phyloP scores from a whole-genome alignment of 2,329 filamentous ascomycete genomes.

The Sordariomycetes sp. region DNA sequence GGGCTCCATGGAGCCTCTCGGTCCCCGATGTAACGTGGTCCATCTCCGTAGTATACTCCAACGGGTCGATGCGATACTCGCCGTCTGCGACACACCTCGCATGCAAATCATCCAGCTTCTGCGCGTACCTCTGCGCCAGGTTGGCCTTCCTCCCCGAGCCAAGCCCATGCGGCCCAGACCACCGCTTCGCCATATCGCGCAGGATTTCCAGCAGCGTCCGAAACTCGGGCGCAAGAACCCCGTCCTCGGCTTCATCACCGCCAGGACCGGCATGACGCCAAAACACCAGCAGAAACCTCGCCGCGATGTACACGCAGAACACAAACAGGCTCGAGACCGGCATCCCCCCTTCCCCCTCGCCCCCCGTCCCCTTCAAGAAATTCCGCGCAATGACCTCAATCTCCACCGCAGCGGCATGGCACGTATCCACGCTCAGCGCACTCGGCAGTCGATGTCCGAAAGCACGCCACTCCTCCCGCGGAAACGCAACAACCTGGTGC shows the following conservation, averaged over 20 bases:
- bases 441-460: conserved; percentile 22
- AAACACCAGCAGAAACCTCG: conserved; percentile 21
- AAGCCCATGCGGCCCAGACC: conserved; percentile 7
- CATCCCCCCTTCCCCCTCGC: neutral
- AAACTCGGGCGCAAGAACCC: conserved; percentile 11
- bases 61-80: conserved; percentile 6
- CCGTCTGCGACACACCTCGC: conserved; percentile 5
- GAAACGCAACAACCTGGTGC: conserved; percentile 30
- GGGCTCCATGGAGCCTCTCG: neutral
- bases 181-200: conserved; percentile 11
- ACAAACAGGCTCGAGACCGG: conserved; percentile 22
- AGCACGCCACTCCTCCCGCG: conserved; percentile 16
- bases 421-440: conserved; percentile 27
- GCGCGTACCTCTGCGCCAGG: conserved; percentile 9
- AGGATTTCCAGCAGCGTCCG: conserved; percentile 11
- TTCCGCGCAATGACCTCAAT: conserved; percentile 26
- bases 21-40: conserved; percentile 1
- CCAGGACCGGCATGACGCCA: conserved; percentile 9
- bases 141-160: neutral
- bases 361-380: conserved; percentile 20
- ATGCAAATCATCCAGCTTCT: conserved; percentile 8
- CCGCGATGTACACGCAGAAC: conserved; percentile 27
- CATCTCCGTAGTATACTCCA: conserved; percentile 6
- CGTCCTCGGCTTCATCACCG: conserved; percentile 6
- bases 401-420: conserved; percentile 25